A percentile compares a stretch with the other conserved stretches of the same genome.
These are phyloP conservation scores for Talaromyces ruber DNA, from an alignment of 495 filamentous ascomycete species.

Conservation along the genomic window DNA sequence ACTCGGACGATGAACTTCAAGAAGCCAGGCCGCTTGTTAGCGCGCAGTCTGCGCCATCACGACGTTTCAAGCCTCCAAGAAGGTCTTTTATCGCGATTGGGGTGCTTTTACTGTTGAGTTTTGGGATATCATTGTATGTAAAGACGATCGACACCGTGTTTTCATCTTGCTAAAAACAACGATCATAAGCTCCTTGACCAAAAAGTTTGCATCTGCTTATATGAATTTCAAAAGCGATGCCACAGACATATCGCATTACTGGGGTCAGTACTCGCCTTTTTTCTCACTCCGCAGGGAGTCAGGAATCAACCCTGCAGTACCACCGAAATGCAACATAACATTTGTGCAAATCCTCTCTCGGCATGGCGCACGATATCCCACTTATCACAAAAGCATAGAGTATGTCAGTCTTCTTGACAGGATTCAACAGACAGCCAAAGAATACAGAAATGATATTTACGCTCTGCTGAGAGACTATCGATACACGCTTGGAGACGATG, in stretches of 20 bases:
- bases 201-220: neutral
- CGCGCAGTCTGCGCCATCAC: neutral
- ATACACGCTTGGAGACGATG: constrained; percentile 66
- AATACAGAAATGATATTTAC: constrained; percentile 44
- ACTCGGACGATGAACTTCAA: neutral
- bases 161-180: neutral
- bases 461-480: constrained; percentile 59
- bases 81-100: neutral
- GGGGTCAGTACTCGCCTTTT: constrained; percentile 84
- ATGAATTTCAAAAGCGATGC: neutral
- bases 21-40: neutral
- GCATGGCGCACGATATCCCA: constrained; percentile 80
- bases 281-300: constrained; percentile 56
- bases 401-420: constrained; percentile 49
- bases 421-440: constrained; percentile 49
- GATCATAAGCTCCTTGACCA: neutral
- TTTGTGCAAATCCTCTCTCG: constrained; percentile 74
- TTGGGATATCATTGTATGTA: neutral
- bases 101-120: neutral
- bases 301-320: constrained; percentile 45
- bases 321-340: constrained; percentile 56
- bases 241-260: constrained; percentile 52
- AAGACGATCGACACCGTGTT: neutral
- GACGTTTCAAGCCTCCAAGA: neutral
- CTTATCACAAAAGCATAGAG: constrained; percentile 44